phyloP scores from a whole-genome alignment of 371 early-diverging fungal genomes.

The Capniomyces stellatus region DNA sequence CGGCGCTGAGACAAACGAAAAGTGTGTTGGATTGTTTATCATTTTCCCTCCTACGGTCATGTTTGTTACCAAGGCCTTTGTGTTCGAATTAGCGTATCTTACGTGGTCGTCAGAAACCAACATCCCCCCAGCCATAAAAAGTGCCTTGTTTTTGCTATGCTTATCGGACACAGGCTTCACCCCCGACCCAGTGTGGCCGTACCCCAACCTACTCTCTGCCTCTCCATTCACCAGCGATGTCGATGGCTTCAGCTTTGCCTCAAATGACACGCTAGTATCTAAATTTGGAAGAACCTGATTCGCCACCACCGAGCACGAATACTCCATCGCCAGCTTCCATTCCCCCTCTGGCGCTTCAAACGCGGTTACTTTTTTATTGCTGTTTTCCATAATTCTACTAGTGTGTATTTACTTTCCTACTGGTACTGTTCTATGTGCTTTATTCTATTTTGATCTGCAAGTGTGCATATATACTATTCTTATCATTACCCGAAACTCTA shows the following conservation, averaged over 20 bases:
- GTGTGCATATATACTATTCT: too few species aligned
- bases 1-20: slow-evolving; percentile 8
- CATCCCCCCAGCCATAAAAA: slow-evolving; percentile 13
- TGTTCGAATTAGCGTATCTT: neutral
- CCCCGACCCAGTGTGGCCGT: slow-evolving; percentile 11
- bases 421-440: too few species aligned
- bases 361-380: neutral
- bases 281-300: slow-evolving; percentile 17
- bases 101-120: slow-evolving; percentile 5
- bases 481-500: too few species aligned
- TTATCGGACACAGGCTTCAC: too few species aligned
- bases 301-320: slow-evolving; percentile 18
- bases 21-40: slow-evolving; percentile 16
- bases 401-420: too few species aligned
- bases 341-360: slow-evolving; percentile 22
- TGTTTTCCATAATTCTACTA: too few species aligned
- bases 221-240: neutral
- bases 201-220: slow-evolving; percentile 2
- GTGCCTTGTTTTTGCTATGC: slow-evolving; percentile 5
- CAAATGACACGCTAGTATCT: slow-evolving; percentile 9
- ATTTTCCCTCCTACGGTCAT: neutral
- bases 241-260: neutral
- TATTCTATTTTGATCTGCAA: too few species aligned
- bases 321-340: slow-evolving; percentile 17
- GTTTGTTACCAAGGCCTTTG: slow-evolving; percentile 1